Conservation (phyloP, 192 early-diverging fungal genomes). For the Backusella macrospora region DNA sequence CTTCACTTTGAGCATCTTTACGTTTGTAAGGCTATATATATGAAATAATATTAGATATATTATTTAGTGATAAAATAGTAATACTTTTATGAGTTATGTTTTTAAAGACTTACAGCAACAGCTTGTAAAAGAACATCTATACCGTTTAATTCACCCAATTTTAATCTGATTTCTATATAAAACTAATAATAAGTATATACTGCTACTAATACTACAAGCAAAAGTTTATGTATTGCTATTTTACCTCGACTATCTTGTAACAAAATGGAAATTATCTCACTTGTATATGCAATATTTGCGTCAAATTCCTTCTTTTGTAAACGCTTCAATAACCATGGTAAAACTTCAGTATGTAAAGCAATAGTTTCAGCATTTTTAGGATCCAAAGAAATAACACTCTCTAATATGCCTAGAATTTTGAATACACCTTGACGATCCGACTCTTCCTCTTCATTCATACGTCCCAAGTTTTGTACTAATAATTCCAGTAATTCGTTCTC, state of each 20-base stretch:
- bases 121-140: conserved; percentile 22
- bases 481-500: conserved; percentile 72
- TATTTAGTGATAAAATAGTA: not conserved
- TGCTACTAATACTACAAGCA: not conserved
- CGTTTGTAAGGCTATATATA: conserved; percentile 48
- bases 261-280: conserved; percentile 85
- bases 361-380: conserved; percentile 64
- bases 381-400: conserved; percentile 84
- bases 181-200: not conserved
- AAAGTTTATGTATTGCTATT: no score
- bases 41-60: not conserved
- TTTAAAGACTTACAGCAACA: not conserved
- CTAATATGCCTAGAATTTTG: conserved; percentile 81
- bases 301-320: conserved; percentile 68
- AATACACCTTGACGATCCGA: conserved; percentile 88
- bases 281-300: conserved; percentile 85
- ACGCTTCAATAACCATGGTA: conserved; percentile 77
- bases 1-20: conserved; percentile 80
- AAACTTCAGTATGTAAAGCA: conserved; percentile 63
- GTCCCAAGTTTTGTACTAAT: conserved; percentile 76
- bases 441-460: conserved; percentile 75
- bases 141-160: conserved; percentile 23
- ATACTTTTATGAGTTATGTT: not conserved
- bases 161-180: conserved; percentile 26
- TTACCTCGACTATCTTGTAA: conserved; percentile 67